A percentile compares a stretch with the other conserved stretches of the same genome.
Evolutionary conservation across 306 rosid species (phyloP).

Genomic region (Vigna mungo): DNA sequence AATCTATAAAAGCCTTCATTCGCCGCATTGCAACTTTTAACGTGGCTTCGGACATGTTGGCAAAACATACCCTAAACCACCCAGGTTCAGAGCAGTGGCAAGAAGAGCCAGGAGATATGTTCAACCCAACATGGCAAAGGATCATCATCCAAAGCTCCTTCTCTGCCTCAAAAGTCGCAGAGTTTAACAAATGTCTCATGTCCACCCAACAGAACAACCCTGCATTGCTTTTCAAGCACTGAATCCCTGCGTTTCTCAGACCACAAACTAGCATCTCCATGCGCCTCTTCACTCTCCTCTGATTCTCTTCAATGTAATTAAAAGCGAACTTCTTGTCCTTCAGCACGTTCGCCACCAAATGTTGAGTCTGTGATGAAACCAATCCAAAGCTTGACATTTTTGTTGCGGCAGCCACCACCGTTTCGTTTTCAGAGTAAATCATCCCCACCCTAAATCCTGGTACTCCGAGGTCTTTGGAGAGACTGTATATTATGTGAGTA

Average conservation of each 20-base stretch:
- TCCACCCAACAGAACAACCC: conserved; percentile 93
- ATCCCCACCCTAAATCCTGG: conserved; percentile 86
- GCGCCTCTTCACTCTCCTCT: conserved; percentile 52
- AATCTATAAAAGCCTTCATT: conserved; percentile 53
- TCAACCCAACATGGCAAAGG: conserved; percentile 61
- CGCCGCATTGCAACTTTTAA: conserved; percentile 69
- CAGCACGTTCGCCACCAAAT: conserved; percentile 59
- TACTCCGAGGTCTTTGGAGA: conserved; percentile 77
- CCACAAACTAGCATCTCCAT: conserved; percentile 62
- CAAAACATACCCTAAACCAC: conserved; percentile 91
- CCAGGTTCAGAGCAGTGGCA: conserved; percentile 92
- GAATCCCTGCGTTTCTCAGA: conserved; percentile 58
- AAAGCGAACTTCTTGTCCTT: conserved; percentile 55
- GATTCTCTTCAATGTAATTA: conserved; percentile 55
- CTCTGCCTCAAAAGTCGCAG: conserved; percentile 71
- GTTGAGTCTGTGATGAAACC: conserved; percentile 82
- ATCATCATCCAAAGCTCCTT: conserved; percentile 75
- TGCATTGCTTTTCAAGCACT: conserved; percentile 72
- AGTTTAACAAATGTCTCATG: conserved; percentile 64
- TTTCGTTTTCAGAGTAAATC: conserved; percentile 69
- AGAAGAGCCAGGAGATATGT: conserved; percentile 84
- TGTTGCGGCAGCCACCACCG: conserved; percentile 67
- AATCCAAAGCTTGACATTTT: conserved; percentile 97
- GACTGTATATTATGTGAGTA: conserved; percentile 73
- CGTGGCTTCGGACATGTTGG: conserved; percentile 76